A percentile compares a stretch with the other conserved stretches of the same genome.
Conservation (phyloP, 2,329 filamentous ascomycete species). For the Beauveria sp. region DNA sequence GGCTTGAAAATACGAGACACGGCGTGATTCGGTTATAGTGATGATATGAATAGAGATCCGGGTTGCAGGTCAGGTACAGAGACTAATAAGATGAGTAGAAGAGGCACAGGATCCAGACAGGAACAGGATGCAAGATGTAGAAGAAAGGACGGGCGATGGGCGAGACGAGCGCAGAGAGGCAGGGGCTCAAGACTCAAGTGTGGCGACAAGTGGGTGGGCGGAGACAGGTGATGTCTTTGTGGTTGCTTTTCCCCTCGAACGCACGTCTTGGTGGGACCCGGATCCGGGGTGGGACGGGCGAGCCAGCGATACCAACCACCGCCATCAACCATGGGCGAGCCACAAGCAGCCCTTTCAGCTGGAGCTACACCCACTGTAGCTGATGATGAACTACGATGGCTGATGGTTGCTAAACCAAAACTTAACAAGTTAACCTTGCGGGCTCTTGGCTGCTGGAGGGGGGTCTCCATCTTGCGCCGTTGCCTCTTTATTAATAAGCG, state of each 20-base stretch:
- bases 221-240: conserved; percentile 23
- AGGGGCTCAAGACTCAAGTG: conserved; percentile 9
- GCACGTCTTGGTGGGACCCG: conserved; percentile 26
- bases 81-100: not conserved
- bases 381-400: conserved; percentile 4
- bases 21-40: not conserved
- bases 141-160: not conserved
- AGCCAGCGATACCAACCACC: conserved; percentile 8
- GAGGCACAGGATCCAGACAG: conserved; percentile 3
- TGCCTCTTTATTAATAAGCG: not conserved
- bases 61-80: conserved; percentile 2
- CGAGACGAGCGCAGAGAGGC: conserved; percentile 1
- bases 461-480: not conserved
- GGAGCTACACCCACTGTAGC: no score
- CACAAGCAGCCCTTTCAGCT: conserved; percentile 8
- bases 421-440: not conserved
- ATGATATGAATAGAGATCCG: not conserved
- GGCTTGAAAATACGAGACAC: not conserved
- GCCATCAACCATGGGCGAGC: conserved; percentile 7
- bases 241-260: conserved; percentile 25
- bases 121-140: conserved; percentile 7
- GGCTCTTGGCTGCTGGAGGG: not conserved
- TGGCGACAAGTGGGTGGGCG: conserved; percentile 17
- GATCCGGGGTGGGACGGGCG: conserved; percentile 22
- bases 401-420: not conserved